Conservation (phyloP, 768 basidiomycete genomes). For the Hericium erinaceus region DNA sequence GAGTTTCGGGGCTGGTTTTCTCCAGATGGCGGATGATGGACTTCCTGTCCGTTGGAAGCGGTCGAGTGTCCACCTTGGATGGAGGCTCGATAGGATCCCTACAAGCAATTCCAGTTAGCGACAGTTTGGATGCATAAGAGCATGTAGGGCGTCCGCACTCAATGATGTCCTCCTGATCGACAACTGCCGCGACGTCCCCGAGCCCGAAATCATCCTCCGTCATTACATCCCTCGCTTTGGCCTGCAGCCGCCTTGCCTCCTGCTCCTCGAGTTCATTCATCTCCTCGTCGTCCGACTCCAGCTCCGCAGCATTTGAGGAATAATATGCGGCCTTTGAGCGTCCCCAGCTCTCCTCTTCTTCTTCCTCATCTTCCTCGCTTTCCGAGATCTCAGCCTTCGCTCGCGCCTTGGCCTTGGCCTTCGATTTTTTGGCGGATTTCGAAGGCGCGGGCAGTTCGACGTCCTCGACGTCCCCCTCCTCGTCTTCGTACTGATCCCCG, state of each 20-base stretch:
- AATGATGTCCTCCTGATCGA: conserved; percentile 18
- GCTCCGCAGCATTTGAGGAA: conserved; percentile 69
- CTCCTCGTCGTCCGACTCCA: conserved; percentile 86
- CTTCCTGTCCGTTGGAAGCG: conserved; percentile 47
- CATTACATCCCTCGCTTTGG: conserved; percentile 63
- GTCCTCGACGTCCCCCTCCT: conserved; percentile 21
- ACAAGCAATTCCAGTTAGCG: not conserved
- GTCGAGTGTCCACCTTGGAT: conserved; percentile 23
- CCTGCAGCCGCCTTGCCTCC: conserved; percentile 74
- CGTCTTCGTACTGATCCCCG: conserved; percentile 30
- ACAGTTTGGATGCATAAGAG: not conserved
- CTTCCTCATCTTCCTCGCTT: conserved; percentile 19
- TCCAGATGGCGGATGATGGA: conserved; percentile 58
- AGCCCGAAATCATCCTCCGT: conserved; percentile 80
- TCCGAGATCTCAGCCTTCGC: conserved; percentile 14
- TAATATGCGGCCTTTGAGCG: conserved; percentile 74
- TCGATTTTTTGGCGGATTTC: conserved; percentile 17
- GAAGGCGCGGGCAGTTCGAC: conserved; percentile 10
- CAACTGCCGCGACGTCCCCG: conserved; percentile 37
- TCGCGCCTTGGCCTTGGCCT: conserved; percentile 17
- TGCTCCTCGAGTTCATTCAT: conserved; percentile 81
- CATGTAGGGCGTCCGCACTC: not conserved
- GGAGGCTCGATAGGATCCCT: conserved; percentile 32
- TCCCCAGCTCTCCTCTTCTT: conserved; percentile 75
- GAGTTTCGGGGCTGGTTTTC: conserved; percentile 65